Evolutionary conservation across 371 early-diverging fungal genomes (phyloP).

Genomic region (Saksenaea vasiformis): DNA sequence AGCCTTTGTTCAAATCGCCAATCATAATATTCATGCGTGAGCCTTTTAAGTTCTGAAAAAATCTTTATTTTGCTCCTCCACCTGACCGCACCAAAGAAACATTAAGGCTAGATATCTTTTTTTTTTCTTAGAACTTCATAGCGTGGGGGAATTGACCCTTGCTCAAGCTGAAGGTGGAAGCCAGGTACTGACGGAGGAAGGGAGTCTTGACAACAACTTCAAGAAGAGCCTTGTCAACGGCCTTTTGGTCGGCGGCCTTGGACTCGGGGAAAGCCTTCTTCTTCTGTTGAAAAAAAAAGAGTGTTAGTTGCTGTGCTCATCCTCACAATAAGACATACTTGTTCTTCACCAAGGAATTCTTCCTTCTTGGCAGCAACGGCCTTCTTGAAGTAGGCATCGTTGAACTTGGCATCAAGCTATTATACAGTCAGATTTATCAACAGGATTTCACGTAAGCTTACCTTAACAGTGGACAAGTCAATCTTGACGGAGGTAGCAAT

Average conservation of each 20-base stretch:
- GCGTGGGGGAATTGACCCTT: slow-evolving; percentile 96
- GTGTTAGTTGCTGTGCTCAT: not conserved
- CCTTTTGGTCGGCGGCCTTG: slow-evolving; percentile 86
- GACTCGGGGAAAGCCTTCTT: slow-evolving; percentile 71
- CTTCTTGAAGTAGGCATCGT: slow-evolving; percentile 92
- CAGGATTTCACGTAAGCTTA: slow-evolving; percentile 22
- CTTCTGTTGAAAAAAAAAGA: slow-evolving; percentile 9
- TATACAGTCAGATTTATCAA: not conserved
- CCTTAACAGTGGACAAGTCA: slow-evolving; percentile 78
- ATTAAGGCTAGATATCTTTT: not conserved
- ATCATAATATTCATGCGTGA: not conserved
- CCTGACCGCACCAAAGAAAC: not conserved
- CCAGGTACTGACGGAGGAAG: slow-evolving; percentile 85
- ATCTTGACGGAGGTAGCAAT: slow-evolving; percentile 98
- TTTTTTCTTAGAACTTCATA: slow-evolving; percentile 82
- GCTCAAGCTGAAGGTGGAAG: slow-evolving; percentile 81
- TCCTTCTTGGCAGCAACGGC: slow-evolving; percentile 77
- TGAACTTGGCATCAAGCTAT: slow-evolving; percentile 76
- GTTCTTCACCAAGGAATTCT: slow-evolving; percentile 84
- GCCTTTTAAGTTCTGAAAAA: not conserved
- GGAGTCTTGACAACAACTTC: slow-evolving; percentile 84
- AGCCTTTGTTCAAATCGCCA: not conserved
- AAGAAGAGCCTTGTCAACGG: slow-evolving; percentile 81
- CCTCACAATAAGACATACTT: slow-evolving; percentile 26
- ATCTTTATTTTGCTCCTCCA: not conserved